Base-by-base conservation (phyloP, 75 land plant genomes). In the Cunninghamia lanceolata region DNA sequence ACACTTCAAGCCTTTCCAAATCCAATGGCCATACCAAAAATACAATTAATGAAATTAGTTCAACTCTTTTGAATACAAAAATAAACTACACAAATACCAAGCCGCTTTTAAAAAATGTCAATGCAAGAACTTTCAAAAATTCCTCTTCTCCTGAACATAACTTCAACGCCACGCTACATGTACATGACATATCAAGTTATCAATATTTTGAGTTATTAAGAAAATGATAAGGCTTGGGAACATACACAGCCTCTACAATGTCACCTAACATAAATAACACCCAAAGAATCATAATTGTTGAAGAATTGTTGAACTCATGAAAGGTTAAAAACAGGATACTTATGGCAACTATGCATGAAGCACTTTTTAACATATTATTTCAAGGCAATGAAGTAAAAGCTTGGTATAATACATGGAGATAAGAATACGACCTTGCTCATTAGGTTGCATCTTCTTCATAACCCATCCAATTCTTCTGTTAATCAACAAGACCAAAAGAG, bases 381-480 rank as follows among this genome's bases (percentile, higher is more conserved):
- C 76, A 32, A 19, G 43, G 25, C 79, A 76, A 9, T 30, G 13
- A 75, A 76, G 42, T 17, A 76, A 76, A 19, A 36, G 42, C 42
- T 76, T 36, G 42, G 40, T 17, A 34, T 17, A 16, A 76, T 15
- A 34, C 40, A 76, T 76, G 79, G 75, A 76, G 40, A 7, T 76
- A 76, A 36, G 79, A 38, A 76, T 36, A 76, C 36, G 75, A 15
- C 79, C 40, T 76, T 76, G 79, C 34, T 76, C 79, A 38, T 76
- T 16, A 76, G 4, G 40, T 14, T 15, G 79, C 19, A 13, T 38
- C 35, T 76, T 76, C 21, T 17, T 76, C 79, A 76, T 36, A 76
- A 76, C 19, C 79, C 75, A 71, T 71, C 75, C 75, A 71, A 32
- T 71, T 71, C 30, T 34, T 71, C 75, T 71, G 75, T 32, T 71